Conservation (phyloP, 148 eudicot genomes). For the Heliamphora exappendiculata region DNA sequence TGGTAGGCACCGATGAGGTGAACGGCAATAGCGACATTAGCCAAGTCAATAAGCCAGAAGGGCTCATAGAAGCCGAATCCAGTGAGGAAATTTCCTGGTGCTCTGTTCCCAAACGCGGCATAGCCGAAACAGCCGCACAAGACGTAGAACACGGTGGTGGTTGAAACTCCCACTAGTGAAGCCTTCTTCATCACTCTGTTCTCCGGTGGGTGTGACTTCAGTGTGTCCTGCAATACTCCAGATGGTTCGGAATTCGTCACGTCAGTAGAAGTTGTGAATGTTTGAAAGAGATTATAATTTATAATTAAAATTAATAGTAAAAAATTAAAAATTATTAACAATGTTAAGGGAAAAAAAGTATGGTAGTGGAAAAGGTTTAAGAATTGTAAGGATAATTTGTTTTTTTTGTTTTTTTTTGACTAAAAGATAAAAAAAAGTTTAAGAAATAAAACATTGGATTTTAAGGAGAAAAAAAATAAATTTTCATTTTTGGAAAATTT, state of each 20-base stretch:
- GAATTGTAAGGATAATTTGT: too few relatives aligned
- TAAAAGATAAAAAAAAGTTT: too few relatives aligned
- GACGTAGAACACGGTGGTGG: constrained; percentile 53
- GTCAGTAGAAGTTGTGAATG: too few relatives aligned
- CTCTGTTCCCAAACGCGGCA: constrained; percentile 70
- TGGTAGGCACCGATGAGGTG: constrained; percentile 90
- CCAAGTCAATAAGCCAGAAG: constrained; percentile 77
- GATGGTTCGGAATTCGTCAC: too few relatives aligned
- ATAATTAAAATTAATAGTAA: not conserved
- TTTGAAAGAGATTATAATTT: too few relatives aligned
- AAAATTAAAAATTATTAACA: too few relatives aligned
- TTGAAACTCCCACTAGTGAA: constrained; percentile 25
- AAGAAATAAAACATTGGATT: too few relatives aligned
- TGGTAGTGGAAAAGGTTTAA: too few relatives aligned
- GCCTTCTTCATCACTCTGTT: constrained; percentile 61
- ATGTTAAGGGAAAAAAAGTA: too few relatives aligned
- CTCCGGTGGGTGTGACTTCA: constrained; percentile 44
- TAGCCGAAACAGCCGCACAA: constrained; percentile 65
- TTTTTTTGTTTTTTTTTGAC: too few relatives aligned
- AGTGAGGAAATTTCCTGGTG: constrained; percentile 63
- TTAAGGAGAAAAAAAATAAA: too few relatives aligned
- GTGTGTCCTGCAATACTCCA: constrained; percentile 60
- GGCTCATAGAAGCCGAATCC: constrained; percentile 73
- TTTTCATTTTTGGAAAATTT: too few relatives aligned
- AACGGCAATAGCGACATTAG: constrained; percentile 72